These are phyloP conservation scores for Cutaneotrichosporon daszewskae DNA, from an alignment of 1,284 basidiomycete species.

Conservation along the genomic window DNA sequence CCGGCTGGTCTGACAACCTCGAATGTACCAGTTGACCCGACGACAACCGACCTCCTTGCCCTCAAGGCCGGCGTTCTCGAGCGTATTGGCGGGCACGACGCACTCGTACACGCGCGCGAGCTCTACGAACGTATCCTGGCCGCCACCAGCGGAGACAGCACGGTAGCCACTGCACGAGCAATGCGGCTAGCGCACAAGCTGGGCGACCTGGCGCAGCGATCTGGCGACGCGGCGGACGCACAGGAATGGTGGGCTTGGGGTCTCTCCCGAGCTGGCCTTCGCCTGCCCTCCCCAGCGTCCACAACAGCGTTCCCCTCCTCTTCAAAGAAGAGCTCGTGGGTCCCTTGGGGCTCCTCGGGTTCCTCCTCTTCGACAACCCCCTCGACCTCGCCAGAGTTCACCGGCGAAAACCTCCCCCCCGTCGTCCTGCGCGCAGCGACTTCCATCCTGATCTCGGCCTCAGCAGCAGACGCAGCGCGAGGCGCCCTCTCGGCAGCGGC, in stretches of 20 bases:
- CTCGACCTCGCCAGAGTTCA: background rate
- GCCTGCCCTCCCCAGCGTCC: slow-evolving; percentile 1
- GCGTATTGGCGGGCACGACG: slow-evolving; percentile 57
- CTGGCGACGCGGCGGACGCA: slow-evolving; percentile 29
- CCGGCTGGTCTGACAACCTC: too few relatives aligned
- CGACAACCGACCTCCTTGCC: slow-evolving; percentile 57
- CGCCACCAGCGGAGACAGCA: background rate
- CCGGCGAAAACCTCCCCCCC: slow-evolving; percentile 18
- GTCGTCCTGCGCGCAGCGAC: slow-evolving; percentile 63
- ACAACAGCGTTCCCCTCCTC: background rate
- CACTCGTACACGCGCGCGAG: slow-evolving; percentile 57
- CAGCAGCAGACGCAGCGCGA: slow-evolving; percentile 60
- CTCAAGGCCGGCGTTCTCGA: slow-evolving; percentile 64
- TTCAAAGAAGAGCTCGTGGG: slow-evolving; percentile 1
- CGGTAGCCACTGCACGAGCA: slow-evolving; percentile 18
- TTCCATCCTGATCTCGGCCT: slow-evolving; percentile 63
- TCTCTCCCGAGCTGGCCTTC: slow-evolving; percentile 23
- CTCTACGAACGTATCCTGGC: slow-evolving; percentile 57
- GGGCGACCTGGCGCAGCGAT: slow-evolving; percentile 34
- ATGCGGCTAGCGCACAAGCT: slow-evolving; percentile 43
- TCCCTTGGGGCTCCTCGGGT: slow-evolving; percentile 2
- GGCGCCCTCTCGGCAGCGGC: slow-evolving; percentile 78
- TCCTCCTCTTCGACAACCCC: slow-evolving; percentile 3
- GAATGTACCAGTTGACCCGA: too few relatives aligned
- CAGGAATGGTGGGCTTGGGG: slow-evolving; percentile 44